These are phyloP conservation scores for Asterophora lycoperdoides DNA, from an alignment of 768 basidiomycete genomes.

Conservation along the genomic window DNA sequence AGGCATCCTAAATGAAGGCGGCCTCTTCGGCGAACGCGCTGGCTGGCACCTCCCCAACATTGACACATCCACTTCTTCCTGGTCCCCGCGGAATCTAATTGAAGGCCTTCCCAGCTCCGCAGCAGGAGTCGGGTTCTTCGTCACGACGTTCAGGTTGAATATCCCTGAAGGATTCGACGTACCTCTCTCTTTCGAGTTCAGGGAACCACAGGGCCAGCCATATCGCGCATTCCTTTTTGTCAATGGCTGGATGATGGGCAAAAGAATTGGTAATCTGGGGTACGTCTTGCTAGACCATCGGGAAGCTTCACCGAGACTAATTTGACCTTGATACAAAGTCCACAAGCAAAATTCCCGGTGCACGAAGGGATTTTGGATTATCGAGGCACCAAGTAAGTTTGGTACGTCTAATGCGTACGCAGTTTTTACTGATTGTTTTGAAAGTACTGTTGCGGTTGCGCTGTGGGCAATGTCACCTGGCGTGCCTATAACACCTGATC, in stretches of 20 bases:
- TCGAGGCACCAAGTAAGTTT: constrained; percentile 60
- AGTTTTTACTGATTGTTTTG: background rate
- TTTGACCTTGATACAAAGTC: constrained; percentile 35
- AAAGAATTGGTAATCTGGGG: constrained; percentile 70
- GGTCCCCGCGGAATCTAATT: constrained; percentile 53
- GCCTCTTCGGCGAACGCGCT: constrained; percentile 61
- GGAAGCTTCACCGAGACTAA: background rate
- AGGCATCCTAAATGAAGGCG: constrained; percentile 70
- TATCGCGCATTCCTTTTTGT: constrained; percentile 75
- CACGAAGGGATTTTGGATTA: constrained; percentile 79
- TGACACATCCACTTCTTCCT: constrained; percentile 44
- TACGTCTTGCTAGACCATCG: constrained; percentile 21
- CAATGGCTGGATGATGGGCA: constrained; percentile 91
- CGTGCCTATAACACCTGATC: constrained; percentile 42
- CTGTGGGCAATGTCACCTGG: constrained; percentile 62
- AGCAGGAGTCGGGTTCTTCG: constrained; percentile 80
- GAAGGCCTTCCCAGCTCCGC: constrained; percentile 50
- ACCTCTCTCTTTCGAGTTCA: constrained; percentile 69
- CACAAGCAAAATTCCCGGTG: constrained; percentile 79
- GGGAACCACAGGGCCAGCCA: constrained; percentile 52
- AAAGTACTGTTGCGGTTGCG: constrained; percentile 56
- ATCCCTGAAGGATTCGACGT: constrained; percentile 61
- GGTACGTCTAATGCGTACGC: background rate
- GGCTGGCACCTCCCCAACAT: constrained; percentile 78
- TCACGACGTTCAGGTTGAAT: constrained; percentile 63